Evolutionary conservation across 2,329 filamentous ascomycete genomes (phyloP).

Genomic region (Scytalidium sp.): DNA sequence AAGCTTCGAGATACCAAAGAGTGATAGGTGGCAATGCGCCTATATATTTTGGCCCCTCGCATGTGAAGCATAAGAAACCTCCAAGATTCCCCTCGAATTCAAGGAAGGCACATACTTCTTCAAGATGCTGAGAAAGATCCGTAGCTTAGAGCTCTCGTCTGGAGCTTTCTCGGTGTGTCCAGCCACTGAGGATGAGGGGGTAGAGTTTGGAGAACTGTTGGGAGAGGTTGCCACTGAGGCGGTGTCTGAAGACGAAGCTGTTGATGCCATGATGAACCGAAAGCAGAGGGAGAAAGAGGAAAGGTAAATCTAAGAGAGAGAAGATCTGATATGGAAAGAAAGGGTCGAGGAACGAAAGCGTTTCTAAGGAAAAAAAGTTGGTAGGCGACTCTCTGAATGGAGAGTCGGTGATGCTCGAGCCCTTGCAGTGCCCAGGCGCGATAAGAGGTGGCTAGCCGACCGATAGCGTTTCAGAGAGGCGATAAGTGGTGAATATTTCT

Average conservation of each 20-base stretch:
- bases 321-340: too few relatives aligned
- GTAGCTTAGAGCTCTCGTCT: constrained; percentile 85
- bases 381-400: background rate
- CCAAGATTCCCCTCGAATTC: background rate
- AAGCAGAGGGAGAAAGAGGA: background rate
- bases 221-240: constrained; percentile 21
- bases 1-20: too few relatives aligned
- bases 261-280: constrained; percentile 21
- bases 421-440: background rate
- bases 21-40: too few relatives aligned
- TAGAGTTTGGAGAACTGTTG: constrained; percentile 19
- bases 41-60: too few relatives aligned
- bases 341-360: background rate
- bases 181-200: constrained; percentile 16
- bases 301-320: background rate
- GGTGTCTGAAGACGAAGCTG: constrained; percentile 18
- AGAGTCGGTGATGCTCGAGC: background rate
- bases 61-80: background rate
- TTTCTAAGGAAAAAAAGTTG: background rate
- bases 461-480: background rate
- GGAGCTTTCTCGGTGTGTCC: constrained; percentile 48
- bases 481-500: background rate
- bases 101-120: constrained; percentile 63
- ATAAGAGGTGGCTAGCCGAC: background rate
- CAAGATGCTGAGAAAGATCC: constrained; percentile 83